Conservation (phyloP, 495 filamentous ascomycete genomes). For the Penicillium roqueforti region DNA sequence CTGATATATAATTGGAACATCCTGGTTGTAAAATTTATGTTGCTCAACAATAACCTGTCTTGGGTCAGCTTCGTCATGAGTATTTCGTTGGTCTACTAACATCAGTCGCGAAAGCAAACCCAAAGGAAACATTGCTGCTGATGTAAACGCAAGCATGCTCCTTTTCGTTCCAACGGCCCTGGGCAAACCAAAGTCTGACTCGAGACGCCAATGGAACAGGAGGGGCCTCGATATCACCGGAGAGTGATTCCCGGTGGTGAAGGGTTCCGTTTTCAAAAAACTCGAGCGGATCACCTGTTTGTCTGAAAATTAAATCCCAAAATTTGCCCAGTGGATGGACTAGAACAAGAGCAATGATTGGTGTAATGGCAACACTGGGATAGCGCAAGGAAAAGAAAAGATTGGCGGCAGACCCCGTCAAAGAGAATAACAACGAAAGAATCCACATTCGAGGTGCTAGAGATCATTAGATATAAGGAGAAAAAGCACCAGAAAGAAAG, state of each 20-base stretch:
- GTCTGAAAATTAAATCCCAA: slow-evolving; percentile 70
- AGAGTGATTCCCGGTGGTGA: slow-evolving; percentile 19
- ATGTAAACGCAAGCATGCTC: slow-evolving; percentile 86
- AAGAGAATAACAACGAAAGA: slow-evolving; percentile 68
- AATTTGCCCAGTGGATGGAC: slow-evolving; percentile 75
- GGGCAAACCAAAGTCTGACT: slow-evolving; percentile 68
- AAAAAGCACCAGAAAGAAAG: background rate
- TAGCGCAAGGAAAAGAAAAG: slow-evolving; percentile 82
- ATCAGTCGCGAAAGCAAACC: slow-evolving; percentile 66
- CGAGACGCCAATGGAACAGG: slow-evolving; percentile 6
- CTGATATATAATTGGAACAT: slow-evolving; percentile 69
- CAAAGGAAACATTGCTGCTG: slow-evolving; percentile 87
- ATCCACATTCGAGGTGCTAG: slow-evolving; percentile 76
- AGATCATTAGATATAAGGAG: background rate
- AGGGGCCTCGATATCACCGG: slow-evolving; percentile 14
- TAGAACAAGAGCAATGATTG: slow-evolving; percentile 75
- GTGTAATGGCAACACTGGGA: slow-evolving; percentile 80
- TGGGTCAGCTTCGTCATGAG: background rate
- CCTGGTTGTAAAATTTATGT: slow-evolving; percentile 80
- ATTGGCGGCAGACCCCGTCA: slow-evolving; percentile 78
- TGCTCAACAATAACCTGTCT: slow-evolving; percentile 66
- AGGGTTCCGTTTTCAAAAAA: slow-evolving; percentile 43
- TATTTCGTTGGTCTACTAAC: slow-evolving; percentile 29
- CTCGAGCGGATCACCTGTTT: slow-evolving; percentile 51
- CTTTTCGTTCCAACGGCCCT: slow-evolving; percentile 81